phyloP scores from a whole-genome alignment of 2,329 filamentous ascomycete species.

The Zymoseptoria ardabiliae region DNA sequence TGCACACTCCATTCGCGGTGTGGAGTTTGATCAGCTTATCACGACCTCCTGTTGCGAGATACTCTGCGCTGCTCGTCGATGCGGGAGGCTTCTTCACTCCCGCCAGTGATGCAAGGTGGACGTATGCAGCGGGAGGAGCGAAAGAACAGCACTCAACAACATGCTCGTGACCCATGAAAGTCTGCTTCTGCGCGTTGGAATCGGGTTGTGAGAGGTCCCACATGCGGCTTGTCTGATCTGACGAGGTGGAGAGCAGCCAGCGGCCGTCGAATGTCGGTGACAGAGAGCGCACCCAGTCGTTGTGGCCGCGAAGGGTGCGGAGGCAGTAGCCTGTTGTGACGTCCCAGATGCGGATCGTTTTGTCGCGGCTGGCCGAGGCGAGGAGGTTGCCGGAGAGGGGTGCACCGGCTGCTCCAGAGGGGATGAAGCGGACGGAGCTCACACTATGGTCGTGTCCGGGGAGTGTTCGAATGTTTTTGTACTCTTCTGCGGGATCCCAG shows the following conservation, averaged over 20 bases:
- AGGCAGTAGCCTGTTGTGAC: conserved; percentile 88
- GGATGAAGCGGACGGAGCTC: conserved; percentile 80
- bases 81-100: conserved; percentile 77
- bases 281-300: conserved; percentile 87
- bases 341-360: conserved; percentile 83
- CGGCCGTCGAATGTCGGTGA: conserved; percentile 74
- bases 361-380: conserved; percentile 78
- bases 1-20: conserved; percentile 75
- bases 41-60: conserved; percentile 77
- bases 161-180: conserved; percentile 80
- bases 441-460: conserved; percentile 90
- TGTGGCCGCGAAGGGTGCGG: conserved; percentile 79
- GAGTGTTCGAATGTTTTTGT: conserved; percentile 89
- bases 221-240: conserved; percentile 72
- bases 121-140: conserved; percentile 71
- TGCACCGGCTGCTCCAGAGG: conserved; percentile 69
- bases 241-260: conserved; percentile 73
- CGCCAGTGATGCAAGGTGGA: conserved; percentile 67
- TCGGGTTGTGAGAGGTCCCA: conserved; percentile 79
- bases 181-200: conserved; percentile 53
- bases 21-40: conserved; percentile 89
- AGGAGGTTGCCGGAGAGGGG: conserved; percentile 77
- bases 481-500: conserved; percentile 87
- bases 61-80: conserved; percentile 69
- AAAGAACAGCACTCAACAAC: conserved; percentile 79